Evolutionary conservation across 345 rosid genomes (phyloP), one percentile per base, ranked within the genome.

Genomic region (Turritis glabra): DNA sequence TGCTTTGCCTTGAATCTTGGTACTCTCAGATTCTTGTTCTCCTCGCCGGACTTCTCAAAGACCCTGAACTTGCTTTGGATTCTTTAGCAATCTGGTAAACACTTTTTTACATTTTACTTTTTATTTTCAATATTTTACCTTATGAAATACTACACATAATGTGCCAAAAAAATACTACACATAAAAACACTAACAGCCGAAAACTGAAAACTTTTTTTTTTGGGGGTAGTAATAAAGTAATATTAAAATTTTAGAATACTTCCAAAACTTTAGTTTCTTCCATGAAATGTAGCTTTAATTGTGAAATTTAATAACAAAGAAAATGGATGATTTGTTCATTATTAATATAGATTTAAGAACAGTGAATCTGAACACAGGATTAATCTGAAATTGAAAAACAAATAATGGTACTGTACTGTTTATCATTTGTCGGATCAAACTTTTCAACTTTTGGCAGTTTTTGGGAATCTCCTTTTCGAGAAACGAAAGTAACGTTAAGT

Each of bases 1-100:
- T 87, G 91, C 72, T 85, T 9, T 82, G 88, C 62, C 75, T 89
- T 25, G 94, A 89, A 57, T 41, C 79, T 48, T 89, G 91, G 94
- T 89, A 85, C 5, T 58, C 73, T 61, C 91, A 84, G 83, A 79
- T 85, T 57, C 69, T 87, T 2, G 84, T 87, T 75, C 69, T 87
- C 18, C 84, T 89, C 4, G 88, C 94, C 4, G 91, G 93, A 23
- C 76, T 87, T 77, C 90, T 87, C 35, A 41, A 79, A 15, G 52
- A 87, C 60, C 85, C 94, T 10, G 91, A 87, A 67, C 71, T 85
- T 35, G 83, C 84, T 2, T 62, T 89, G 73, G 91, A 85, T 58
- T 75, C 91, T 78, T 84, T 89, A 41, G 79, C 90, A 3, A 67
- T 85, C 32, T 82, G 88, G 87, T 87, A 77, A 78, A 53, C 23